Conservation (phyloP, 2,329 filamentous ascomycete genomes). For the Alternaria gaisen region DNA sequence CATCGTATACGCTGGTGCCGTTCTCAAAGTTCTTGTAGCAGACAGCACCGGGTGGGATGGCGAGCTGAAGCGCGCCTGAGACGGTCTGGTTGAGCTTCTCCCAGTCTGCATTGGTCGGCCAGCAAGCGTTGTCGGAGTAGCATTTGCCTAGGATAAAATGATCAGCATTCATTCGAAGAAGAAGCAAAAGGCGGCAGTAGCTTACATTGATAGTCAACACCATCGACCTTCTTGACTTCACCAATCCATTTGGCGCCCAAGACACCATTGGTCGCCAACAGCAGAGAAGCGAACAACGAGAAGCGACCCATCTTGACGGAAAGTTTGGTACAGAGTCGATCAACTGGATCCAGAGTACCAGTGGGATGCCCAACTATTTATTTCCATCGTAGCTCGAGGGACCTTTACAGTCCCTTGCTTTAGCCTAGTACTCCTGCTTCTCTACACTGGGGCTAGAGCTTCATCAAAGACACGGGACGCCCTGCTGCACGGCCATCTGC, state of each 20-base stretch:
- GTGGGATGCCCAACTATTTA: slow-evolving; percentile 15
- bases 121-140: slow-evolving; percentile 47
- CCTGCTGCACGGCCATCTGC: slow-evolving; percentile 10
- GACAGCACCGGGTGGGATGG: slow-evolving; percentile 41
- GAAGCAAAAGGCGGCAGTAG: not conserved
- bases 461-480: slow-evolving; percentile 10
- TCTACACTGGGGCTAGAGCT: not conserved
- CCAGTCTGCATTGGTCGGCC: slow-evolving; percentile 42
- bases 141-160: slow-evolving; percentile 32
- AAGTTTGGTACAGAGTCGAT: slow-evolving; percentile 4
- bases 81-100: slow-evolving; percentile 41
- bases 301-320: slow-evolving; percentile 34
- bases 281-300: slow-evolving; percentile 29
- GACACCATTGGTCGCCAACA: slow-evolving; percentile 29
- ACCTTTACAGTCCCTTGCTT: not conserved
- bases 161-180: not conserved
- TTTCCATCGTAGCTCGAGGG: not conserved
- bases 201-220: slow-evolving; percentile 38
- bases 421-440: slow-evolving; percentile 2
- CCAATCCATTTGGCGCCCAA: slow-evolving; percentile 39
- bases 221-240: slow-evolving; percentile 37
- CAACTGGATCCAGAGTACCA: not conserved
- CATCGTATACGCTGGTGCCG: slow-evolving; percentile 33
- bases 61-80: slow-evolving; percentile 36
- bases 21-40: slow-evolving; percentile 41